phyloP scores from a whole-genome alignment of 495 filamentous ascomycete species.

The Barbatosphaeria neglecta region DNA sequence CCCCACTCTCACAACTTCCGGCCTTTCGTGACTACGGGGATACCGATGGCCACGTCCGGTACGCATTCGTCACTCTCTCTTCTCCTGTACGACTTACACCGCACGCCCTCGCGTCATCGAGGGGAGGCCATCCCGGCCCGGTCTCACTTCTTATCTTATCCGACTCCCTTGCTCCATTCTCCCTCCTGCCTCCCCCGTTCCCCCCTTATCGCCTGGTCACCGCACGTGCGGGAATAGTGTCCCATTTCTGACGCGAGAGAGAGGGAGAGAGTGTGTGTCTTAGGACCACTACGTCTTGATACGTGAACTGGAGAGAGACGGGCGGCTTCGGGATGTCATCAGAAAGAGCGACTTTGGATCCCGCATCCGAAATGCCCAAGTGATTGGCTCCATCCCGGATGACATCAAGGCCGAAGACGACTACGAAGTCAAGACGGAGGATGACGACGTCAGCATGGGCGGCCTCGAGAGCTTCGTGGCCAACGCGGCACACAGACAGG shows the following conservation, averaged over 20 bases:
- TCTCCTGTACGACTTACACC: no score
- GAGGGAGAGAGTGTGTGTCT: constrained; percentile 10
- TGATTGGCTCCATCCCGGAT: constrained; percentile 36
- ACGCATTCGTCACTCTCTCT: no score
- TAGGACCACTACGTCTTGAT: constrained; percentile 60
- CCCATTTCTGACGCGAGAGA: neutral
- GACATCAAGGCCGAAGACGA: constrained; percentile 10
- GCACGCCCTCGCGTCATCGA: neutral
- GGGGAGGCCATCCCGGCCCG: neutral
- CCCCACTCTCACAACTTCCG: neutral
- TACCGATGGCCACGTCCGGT: neutral
- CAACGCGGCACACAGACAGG: neutral
- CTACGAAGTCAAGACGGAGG: constrained; percentile 15
- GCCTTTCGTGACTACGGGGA: neutral
- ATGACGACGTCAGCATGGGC: constrained; percentile 11
- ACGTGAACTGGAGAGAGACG: constrained; percentile 49
- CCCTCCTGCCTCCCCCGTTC: no score
- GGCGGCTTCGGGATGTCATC: constrained; percentile 56
- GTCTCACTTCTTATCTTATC: neutral
- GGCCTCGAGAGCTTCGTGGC: neutral
- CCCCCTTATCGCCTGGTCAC: neutral
- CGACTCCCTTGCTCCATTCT: no score
- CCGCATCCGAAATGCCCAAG: constrained; percentile 51
- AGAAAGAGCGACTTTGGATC: constrained; percentile 66
- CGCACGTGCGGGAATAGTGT: no score